These are phyloP conservation scores for Saccharomycopsis javanensis DNA, from an alignment of 805 yeast genomes.

Conservation along the genomic window DNA sequence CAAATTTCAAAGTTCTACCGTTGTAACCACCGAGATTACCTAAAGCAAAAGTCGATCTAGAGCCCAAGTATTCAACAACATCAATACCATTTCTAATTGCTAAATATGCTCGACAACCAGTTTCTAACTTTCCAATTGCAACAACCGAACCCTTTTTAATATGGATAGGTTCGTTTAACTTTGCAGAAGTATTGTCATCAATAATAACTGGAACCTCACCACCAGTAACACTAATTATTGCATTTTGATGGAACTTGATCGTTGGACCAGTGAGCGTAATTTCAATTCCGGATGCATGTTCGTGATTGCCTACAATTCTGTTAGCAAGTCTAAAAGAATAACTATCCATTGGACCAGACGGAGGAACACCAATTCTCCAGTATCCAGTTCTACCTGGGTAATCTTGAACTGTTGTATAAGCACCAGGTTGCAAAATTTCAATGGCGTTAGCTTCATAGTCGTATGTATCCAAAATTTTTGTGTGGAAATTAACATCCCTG, in stretches of 20 bases:
- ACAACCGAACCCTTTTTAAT: conserved; percentile 70
- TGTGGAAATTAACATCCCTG: conserved; percentile 71
- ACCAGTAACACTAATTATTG: conserved; percentile 78
- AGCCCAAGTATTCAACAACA: conserved; percentile 87
- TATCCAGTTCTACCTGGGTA: conserved; percentile 82
- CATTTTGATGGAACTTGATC: conserved; percentile 70
- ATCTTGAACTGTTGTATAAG: conserved; percentile 94
- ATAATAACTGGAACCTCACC: conserved; percentile 51
- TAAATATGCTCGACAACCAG: conserved; percentile 85
- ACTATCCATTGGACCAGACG: conserved; percentile 97
- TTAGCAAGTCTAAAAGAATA: conserved; percentile 86
- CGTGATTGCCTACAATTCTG: conserved; percentile 79
- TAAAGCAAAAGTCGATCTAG: conserved; percentile 81
- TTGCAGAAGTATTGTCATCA: conserved; percentile 1
- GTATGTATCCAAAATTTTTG: conserved; percentile 77
- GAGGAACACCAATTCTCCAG: conserved; percentile 95
- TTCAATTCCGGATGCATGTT: conserved; percentile 81
- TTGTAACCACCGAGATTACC: conserved; percentile 81
- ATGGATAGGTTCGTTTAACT: conserved; percentile 63
- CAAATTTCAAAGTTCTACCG: conserved; percentile 84
- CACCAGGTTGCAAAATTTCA: conserved; percentile 83
- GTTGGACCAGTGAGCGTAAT: conserved; percentile 83
- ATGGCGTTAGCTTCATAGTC: conserved; percentile 75
- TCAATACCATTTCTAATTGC: conserved; percentile 91
- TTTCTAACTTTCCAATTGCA: conserved; percentile 65